These are phyloP conservation scores for Sphagnum contortum DNA, from an alignment of 225 moss, liverwort and hornwort species.

Conservation along the genomic window DNA sequence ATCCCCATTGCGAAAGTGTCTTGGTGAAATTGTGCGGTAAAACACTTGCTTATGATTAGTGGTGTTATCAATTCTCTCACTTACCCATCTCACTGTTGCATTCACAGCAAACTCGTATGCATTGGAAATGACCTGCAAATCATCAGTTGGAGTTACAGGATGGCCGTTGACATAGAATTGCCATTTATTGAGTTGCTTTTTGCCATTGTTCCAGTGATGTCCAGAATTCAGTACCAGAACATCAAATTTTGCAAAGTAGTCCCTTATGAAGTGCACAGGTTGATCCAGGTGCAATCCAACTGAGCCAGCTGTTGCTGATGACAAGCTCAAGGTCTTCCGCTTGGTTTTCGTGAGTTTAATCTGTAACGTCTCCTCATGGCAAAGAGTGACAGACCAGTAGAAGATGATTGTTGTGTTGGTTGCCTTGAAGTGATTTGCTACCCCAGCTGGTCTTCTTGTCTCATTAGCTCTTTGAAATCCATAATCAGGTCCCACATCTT, in stretches of 20 bases:
- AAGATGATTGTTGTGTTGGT: conserved; percentile 73
- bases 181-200: conserved; percentile 36
- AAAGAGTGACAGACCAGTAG: conserved; percentile 55
- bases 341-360: no score
- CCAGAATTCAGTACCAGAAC: conserved; percentile 60
- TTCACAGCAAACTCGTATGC: conserved; percentile 54
- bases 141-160: conserved; percentile 5
- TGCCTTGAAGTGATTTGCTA: conserved; percentile 32
- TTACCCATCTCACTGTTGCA: conserved; percentile 27
- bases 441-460: conserved; percentile 16
- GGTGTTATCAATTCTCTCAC: conserved; percentile 13
- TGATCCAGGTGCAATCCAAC: conserved; percentile 50
- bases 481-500: conserved; percentile 22
- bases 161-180: conserved; percentile 24
- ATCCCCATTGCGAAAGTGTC: conserved; percentile 73
- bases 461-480: conserved; percentile 10
- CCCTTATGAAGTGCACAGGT: conserved; percentile 35
- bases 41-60: conserved; percentile 14
- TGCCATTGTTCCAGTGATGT: conserved; percentile 72
- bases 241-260: conserved; percentile 30
- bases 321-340: conserved; percentile 10
- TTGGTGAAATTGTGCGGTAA: conserved; percentile 50
- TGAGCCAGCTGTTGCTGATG: conserved; percentile 12
- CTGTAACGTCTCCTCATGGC: conserved; percentile 12
- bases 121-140: not conserved